Evolutionary conservation across 139 green algal genomes (phyloP).

Genomic region (Tetradesmus lagerheimii): DNA sequence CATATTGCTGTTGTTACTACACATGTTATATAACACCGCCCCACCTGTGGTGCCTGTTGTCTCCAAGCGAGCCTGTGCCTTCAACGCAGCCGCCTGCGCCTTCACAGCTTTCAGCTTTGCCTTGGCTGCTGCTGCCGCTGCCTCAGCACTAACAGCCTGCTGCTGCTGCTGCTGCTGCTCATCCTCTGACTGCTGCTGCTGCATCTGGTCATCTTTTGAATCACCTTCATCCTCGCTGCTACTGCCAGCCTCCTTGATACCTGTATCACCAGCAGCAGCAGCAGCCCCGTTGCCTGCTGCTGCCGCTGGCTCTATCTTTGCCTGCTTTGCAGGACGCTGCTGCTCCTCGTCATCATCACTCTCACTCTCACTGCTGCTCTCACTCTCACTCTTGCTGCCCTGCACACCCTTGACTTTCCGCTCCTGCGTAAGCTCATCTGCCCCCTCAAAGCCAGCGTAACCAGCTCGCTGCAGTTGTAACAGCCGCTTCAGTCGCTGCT

Average conservation of each 20-base stretch:
- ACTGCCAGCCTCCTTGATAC: neutral
- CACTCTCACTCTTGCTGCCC: neutral
- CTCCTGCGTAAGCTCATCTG: conserved; percentile 27
- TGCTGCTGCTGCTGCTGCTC: conserved; percentile 6
- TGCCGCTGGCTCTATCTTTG: neutral
- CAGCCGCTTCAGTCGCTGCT: conserved; percentile 72
- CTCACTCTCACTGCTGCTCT: conserved; percentile 16
- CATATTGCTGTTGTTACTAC: no score
- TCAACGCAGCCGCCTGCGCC: conserved; percentile 9
- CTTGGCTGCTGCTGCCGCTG: conserved; percentile 17
- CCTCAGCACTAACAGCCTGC: neutral
- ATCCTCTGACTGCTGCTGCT: neutral
- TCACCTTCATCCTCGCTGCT: conserved; percentile 4
- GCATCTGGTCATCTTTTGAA: neutral
- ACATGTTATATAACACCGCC: neutral
- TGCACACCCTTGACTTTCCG: neutral
- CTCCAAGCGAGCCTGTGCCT: conserved; percentile 25
- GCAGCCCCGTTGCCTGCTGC: neutral
- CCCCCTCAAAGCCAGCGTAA: conserved; percentile 19
- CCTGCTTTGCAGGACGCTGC: neutral
- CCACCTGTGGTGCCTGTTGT: conserved; percentile 7
- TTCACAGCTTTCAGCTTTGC: neutral
- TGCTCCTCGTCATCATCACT: neutral
- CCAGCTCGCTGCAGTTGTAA: conserved; percentile 76
- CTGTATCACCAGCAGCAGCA: neutral